Conservation (phyloP, 805 yeast genomes). For the Yarrowia osloensis region DNA sequence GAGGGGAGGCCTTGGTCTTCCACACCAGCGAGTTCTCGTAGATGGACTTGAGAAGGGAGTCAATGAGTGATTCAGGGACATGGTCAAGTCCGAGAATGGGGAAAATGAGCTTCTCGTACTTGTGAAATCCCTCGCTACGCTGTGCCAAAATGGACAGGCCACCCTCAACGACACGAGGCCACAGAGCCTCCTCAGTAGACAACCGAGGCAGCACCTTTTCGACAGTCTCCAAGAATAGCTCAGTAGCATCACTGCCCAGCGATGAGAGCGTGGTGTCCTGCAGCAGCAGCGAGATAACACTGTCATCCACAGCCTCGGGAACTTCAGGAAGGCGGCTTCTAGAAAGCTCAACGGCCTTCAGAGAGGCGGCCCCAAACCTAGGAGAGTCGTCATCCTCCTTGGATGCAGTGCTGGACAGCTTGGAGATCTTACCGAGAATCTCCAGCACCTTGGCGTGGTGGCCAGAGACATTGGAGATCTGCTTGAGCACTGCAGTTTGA, state of each 20-base stretch:
- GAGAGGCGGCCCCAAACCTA: constrained; percentile 10
- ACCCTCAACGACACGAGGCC: constrained; percentile 20
- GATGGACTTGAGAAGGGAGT: background rate
- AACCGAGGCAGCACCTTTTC: constrained; percentile 25
- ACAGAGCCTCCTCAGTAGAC: constrained; percentile 9
- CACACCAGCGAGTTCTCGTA: constrained; percentile 25
- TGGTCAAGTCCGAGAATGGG: constrained; percentile 16
- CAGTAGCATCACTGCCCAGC: constrained; percentile 2
- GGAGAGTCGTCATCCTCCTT: constrained; percentile 8
- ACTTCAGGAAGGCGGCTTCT: constrained; percentile 17
- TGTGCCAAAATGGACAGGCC: constrained; percentile 12
- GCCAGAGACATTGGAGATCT: constrained; percentile 19
- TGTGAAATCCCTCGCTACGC: constrained; percentile 17
- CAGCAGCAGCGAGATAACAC: background rate
- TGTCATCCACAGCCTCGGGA: constrained; percentile 17
- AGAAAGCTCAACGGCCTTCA: constrained; percentile 17
- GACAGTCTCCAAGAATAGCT: constrained; percentile 8
- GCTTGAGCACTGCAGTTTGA: constrained; percentile 20
- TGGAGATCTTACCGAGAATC: constrained; percentile 11
- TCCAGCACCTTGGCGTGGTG: constrained; percentile 20
- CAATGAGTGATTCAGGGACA: constrained; percentile 15
- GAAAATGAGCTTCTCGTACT: constrained; percentile 10
- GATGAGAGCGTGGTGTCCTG: constrained; percentile 9
- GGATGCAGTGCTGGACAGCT: constrained; percentile 3
- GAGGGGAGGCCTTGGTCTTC: constrained; percentile 8